These are phyloP conservation scores for Colletotrichum chrysophilum DNA, from an alignment of 2,329 filamentous ascomycete genomes.

Conservation along the genomic window DNA sequence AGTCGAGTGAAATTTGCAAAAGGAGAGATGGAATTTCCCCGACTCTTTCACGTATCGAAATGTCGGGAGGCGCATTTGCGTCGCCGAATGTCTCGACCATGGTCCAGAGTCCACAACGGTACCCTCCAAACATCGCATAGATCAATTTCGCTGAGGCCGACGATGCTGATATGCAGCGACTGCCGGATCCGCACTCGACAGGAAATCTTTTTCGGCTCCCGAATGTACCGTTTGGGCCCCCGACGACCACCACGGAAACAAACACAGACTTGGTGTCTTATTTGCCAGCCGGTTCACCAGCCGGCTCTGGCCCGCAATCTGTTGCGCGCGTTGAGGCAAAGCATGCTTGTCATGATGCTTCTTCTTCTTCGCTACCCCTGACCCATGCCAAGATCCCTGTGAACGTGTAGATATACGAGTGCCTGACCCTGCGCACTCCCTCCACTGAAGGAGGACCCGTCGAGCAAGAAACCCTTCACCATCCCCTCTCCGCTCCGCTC, in stretches of 20 bases:
- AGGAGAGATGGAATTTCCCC: neutral
- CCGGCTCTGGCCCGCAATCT: neutral
- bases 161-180: neutral
- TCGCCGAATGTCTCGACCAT: neutral
- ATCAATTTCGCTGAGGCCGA: neutral
- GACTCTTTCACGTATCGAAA: neutral
- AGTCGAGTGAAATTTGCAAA: neutral
- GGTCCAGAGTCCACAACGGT: neutral
- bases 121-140: neutral
- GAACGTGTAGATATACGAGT: neutral
- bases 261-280: neutral
- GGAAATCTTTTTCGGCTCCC: neutral
- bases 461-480: neutral
- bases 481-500: neutral
- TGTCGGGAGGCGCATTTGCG: neutral
- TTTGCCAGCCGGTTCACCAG: constrained; percentile 2
- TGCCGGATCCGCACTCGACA: neutral
- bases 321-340: neutral
- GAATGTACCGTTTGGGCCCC: neutral
- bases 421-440: neutral
- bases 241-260: neutral
- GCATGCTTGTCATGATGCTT: constrained; percentile 6
- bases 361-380: neutral
- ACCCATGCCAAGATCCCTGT: constrained; percentile 1
- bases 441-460: neutral